phyloP scores from a whole-genome alignment of 148 eudicot species.

The Tetragonia tetragonoides region DNA sequence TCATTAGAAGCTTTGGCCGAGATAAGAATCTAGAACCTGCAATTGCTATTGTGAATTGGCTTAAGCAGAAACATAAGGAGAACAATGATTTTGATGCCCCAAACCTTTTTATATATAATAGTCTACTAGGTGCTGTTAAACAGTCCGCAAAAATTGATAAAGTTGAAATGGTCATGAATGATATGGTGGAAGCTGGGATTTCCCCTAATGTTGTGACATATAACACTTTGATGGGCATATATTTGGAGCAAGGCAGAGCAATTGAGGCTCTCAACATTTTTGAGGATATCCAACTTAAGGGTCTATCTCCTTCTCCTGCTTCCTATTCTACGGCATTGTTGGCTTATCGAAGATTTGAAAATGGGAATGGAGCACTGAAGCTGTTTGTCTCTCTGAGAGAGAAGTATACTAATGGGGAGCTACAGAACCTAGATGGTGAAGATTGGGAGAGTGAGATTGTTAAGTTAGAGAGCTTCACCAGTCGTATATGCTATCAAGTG shows the following conservation, averaged over 20 bases:
- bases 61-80: constrained; percentile 47
- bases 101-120: constrained; percentile 69
- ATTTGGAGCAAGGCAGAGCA: constrained; percentile 53
- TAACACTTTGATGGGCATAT: constrained; percentile 79
- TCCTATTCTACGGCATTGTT: constrained; percentile 69
- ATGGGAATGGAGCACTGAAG: constrained; percentile 74
- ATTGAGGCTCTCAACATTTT: constrained; percentile 64
- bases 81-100: constrained; percentile 42
- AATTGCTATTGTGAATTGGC: constrained; percentile 79
- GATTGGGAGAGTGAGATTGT: constrained; percentile 68
- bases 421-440: constrained; percentile 35
- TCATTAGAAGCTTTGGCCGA: constrained; percentile 70
- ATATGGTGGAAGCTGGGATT: constrained; percentile 60
- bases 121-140: constrained; percentile 73
- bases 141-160: constrained; percentile 46
- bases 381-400: constrained; percentile 51
- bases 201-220: constrained; percentile 70
- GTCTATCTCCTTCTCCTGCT: constrained; percentile 77
- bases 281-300: constrained; percentile 50
- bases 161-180: constrained; percentile 53
- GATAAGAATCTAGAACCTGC: constrained; percentile 73
- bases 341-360: constrained; percentile 77
- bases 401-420: constrained; percentile 49
- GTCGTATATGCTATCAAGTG: constrained; percentile 83
- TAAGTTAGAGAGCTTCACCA: constrained; percentile 58